These are phyloP conservation scores for Pythium guiyangense DNA, from an alignment of 352 stramenopile species.

Conservation along the genomic window DNA sequence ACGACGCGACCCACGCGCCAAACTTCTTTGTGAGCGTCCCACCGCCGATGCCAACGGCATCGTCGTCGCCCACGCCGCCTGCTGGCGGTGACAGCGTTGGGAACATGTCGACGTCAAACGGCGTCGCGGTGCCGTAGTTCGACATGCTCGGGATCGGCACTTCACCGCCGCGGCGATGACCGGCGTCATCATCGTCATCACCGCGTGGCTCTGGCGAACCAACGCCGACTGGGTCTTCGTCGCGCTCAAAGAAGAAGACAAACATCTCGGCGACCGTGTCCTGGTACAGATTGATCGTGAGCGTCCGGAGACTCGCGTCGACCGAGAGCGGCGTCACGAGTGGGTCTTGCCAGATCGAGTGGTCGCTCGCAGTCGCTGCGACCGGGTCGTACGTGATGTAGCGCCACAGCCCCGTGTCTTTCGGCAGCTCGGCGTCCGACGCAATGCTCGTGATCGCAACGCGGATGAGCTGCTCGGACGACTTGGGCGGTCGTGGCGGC, in stretches of 20 bases:
- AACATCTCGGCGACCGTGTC: constrained; percentile 72
- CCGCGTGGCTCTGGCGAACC: constrained; percentile 1
- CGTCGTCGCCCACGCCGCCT: neutral
- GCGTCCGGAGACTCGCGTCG: constrained; percentile 59
- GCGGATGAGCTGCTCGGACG: constrained; percentile 52
- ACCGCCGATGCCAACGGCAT: constrained; percentile 16
- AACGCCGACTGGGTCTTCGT: constrained; percentile 1
- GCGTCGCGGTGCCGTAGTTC: neutral
- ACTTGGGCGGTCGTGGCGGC: constrained; percentile 7
- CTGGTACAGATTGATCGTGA: constrained; percentile 76
- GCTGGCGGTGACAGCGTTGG: constrained; percentile 9
- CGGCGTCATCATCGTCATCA: neutral
- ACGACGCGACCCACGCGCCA: constrained; percentile 51
- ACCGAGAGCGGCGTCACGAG: constrained; percentile 66
- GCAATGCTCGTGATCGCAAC: constrained; percentile 71
- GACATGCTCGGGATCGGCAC: neutral
- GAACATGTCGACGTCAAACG: constrained; percentile 7
- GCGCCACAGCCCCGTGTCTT: constrained; percentile 44
- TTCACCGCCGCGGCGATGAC: neutral
- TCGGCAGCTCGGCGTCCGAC: constrained; percentile 53
- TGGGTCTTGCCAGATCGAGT: constrained; percentile 71
- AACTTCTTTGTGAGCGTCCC: constrained; percentile 45
- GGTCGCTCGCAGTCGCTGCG: constrained; percentile 21
- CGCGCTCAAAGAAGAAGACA: constrained; percentile 68
- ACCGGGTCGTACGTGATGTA: constrained; percentile 34